Evolutionary conservation across 306 rosid species (phyloP), one percentile per base, ranked within the genome.

Genomic region (Crotalaria pallida): DNA sequence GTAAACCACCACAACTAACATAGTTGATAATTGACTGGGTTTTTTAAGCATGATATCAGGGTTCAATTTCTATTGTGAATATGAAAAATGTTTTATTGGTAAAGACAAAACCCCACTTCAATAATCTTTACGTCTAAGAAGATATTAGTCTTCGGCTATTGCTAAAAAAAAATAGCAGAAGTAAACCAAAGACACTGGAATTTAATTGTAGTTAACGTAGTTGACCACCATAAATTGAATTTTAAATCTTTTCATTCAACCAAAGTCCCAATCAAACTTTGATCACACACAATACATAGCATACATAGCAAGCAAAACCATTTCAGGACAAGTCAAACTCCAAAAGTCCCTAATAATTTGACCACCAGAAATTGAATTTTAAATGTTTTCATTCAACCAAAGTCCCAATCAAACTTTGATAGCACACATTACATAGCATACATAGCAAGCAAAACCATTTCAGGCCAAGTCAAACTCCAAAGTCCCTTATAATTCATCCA

Each of bases 311-410:
- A 82, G 26, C 80, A 69, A 52, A 65, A 68, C 58, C 69, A 72
- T 64, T 64, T 48, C 40, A 49, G 31, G 58, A 47, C 31, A 67
- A 59, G 51, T 36, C 78, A 77, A 63, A 59, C 78, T 34, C 68
- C 70, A 67, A 79, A 79, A 77, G 23, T 15, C 73, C 77, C 67
- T 77, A 83, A 69, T 56, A 79, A 77, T 69, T 69, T 75, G 59
- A 69, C 51, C 65, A 74, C 18, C 24, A 49, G 3, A 7, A 43
- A 43, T 11, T 43, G 49, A 12, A 5, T 17, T 49, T 49, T 10
- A 16, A 49, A 27, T 26, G 13, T 44, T 61, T 62, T 3, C 56
- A 44, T 23, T 44, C 26, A 16, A 65, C 71, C 17, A 47, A 45
- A 65, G 6, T 47, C 15, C 17, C 4, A 65, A 26, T 76, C 59